These are phyloP conservation scores for Thielaviopsis punctulata DNA, from an alignment of 2,329 filamentous ascomycete species.

Conservation along the genomic window DNA sequence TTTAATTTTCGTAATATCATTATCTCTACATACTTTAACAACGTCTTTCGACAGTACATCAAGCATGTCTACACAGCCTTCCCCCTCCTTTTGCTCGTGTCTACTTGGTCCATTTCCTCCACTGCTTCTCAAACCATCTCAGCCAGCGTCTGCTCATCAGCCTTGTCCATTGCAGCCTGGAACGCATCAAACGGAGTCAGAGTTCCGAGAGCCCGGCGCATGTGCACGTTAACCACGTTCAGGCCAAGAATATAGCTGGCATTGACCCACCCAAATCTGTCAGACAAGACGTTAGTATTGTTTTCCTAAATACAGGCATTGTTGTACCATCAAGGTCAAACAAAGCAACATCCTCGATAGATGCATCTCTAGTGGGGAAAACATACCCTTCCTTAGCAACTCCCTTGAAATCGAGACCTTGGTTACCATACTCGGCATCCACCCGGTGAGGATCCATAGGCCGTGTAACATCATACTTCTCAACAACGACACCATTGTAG, in stretches of 20 bases:
- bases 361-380: background rate
- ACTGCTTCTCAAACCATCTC: conserved; percentile 18
- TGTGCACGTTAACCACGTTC: conserved; percentile 73
- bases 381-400: conserved; percentile 90
- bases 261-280: conserved; percentile 95
- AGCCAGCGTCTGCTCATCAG: conserved; percentile 35
- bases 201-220: conserved; percentile 73
- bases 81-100: background rate
- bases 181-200: conserved; percentile 77
- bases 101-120: background rate
- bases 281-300: background rate
- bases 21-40: background rate
- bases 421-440: conserved; percentile 94
- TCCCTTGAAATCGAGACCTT: conserved; percentile 87
- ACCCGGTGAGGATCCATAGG: conserved; percentile 83
- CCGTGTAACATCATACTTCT: conserved; percentile 95
- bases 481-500: conserved; percentile 93
- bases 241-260: conserved; percentile 92
- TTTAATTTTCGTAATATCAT: background rate
- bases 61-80: background rate
- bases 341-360: no score
- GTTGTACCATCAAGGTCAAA: no score
- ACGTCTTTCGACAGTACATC: background rate
- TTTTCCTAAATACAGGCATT: background rate
- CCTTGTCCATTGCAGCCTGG: conserved; percentile 45